Base-by-base conservation (phyloP, 2,329 filamentous ascomycete genomes). In the Colletotrichum ledebouriae region DNA sequence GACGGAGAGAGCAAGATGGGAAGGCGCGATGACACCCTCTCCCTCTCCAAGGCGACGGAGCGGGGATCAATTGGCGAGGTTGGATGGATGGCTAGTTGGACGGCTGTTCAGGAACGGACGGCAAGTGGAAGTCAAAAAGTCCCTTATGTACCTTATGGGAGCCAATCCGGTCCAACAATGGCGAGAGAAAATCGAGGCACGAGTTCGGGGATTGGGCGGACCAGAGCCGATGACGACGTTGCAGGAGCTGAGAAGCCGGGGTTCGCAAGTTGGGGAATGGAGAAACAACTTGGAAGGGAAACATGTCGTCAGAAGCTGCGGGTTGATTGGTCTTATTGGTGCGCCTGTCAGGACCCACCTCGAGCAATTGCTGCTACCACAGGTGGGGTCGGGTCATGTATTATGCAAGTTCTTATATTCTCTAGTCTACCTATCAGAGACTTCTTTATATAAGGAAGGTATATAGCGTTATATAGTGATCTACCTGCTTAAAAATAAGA, bases 221-320 rank as follows among this genome's bases (percentile, higher is more conserved):
- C 44, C 44, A 22, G 41, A 58, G 4, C 63, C 52, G 46, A 69
- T 67, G 67, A 69, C 57, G 67, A 66, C 41, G 41, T 55, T 63
- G 22, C 50, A 33, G 52, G 34, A 59, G 64, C 59, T 39, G 53
- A 67, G 64, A 46, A 39, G 37, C 53, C 49, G 47, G 59, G 37
- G 11, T 39, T 39, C 25, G 47, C 13, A 42, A 37, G 42, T 29
- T 65, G 56, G 61, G 49, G 29, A 44, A 39, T 42, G 50, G 52
- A 42, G 37, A 11, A 50, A 39, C 37, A 15, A 13, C 6, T 22
- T 22, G 37, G 37, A 17, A 57, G 53, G 29, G 39, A 68, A 63
- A 60, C 57, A 63, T 59, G 57, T 56, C 44, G 66, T 57, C 42
- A 50, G 66, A 53, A 46, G 57, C 34, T 20, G 22, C 11, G 6